phyloP scores from a whole-genome alignment of 306 rosid species.

The Fragaria iinumae region DNA sequence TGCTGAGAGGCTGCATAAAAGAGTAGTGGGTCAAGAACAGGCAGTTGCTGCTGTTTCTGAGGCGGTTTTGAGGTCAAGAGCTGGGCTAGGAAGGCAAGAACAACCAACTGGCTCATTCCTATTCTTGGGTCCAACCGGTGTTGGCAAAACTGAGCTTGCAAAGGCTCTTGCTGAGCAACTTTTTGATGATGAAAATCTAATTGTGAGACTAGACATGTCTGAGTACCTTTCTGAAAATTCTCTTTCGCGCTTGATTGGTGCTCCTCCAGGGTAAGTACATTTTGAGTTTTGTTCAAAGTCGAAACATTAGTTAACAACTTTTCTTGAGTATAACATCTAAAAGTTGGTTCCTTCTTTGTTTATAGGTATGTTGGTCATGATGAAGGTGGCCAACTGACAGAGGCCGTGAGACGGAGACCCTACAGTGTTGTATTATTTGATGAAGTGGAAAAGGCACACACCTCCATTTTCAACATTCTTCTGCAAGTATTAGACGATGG shows the following conservation, averaged over 20 bases:
- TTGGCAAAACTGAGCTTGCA: conserved; percentile 94
- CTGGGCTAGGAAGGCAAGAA: conserved; percentile 79
- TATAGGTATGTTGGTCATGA: conserved; percentile 77
- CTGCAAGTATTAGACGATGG: conserved; percentile 92
- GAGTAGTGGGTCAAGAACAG: conserved; percentile 92
- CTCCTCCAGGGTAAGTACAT: conserved; percentile 87
- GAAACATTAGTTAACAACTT: background rate
- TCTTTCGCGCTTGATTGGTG: conserved; percentile 76
- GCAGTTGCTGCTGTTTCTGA: conserved; percentile 86
- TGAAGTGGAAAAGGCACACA: conserved; percentile 92
- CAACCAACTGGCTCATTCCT: conserved; percentile 92
- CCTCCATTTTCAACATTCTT: conserved; percentile 72
- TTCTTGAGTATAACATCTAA: background rate
- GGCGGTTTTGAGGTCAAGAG: conserved; percentile 85
- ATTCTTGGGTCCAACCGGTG: conserved; percentile 93
- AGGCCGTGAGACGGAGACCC: conserved; percentile 88
- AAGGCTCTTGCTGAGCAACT: conserved; percentile 96
- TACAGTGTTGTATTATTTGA: conserved; percentile 83
- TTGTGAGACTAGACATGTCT: conserved; percentile 87
- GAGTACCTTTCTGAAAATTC: conserved; percentile 85
- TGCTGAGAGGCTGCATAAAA: conserved; percentile 67
- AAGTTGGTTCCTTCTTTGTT: background rate
- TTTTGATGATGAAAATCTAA: conserved; percentile 75
- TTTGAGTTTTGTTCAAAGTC: background rate
- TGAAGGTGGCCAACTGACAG: conserved; percentile 93